Evolutionary conservation across 2,329 filamentous ascomycete genomes (phyloP).

Genomic region (Colletotrichum lentis): DNA sequence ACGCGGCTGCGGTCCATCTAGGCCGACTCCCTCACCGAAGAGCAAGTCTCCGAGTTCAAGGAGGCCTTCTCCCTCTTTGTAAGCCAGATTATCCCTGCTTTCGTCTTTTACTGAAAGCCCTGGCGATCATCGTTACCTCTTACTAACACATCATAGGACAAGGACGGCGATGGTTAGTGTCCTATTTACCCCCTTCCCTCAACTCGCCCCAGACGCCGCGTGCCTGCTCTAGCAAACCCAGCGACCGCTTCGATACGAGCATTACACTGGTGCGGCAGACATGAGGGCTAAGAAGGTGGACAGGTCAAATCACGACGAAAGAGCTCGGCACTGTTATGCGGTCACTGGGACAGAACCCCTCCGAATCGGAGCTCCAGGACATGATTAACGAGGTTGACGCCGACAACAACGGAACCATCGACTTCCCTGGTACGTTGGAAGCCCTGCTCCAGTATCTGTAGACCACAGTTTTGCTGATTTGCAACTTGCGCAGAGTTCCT

Average conservation of each 20-base stretch:
- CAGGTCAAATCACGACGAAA: conserved; percentile 92
- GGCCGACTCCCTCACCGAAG: conserved; percentile 98
- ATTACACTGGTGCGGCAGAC: background rate
- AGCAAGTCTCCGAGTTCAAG: conserved; percentile 99
- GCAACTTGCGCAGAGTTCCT: conserved; percentile 73
- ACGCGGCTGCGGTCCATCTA: conserved; percentile 50
- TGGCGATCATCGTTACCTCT: conserved; percentile 32
- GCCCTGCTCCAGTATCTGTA: too few relatives aligned
- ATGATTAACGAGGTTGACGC: conserved; percentile 96
- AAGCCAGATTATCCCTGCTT: conserved; percentile 57
- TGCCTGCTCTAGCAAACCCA: conserved; percentile 12
- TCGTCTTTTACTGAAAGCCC: background rate
- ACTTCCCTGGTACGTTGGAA: conserved; percentile 77
- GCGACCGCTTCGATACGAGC: conserved; percentile 18
- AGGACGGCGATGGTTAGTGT: conserved; percentile 87
- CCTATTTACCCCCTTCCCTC: conserved; percentile 12
- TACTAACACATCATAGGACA: conserved; percentile 68
- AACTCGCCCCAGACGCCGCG: conserved; percentile 11
- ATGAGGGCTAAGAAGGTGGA: conserved; percentile 40
- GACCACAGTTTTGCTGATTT: conserved; percentile 42
- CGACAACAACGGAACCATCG: conserved; percentile 92
- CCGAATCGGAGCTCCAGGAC: conserved; percentile 88
- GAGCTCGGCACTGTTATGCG: conserved; percentile 91
- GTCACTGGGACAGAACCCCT: conserved; percentile 88
- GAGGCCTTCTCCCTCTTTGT: conserved; percentile 99